Evolutionary conservation across 306 rosid species (phyloP), one percentile per base, ranked within the genome.

Genomic region (Cicer chorassanicum): DNA sequence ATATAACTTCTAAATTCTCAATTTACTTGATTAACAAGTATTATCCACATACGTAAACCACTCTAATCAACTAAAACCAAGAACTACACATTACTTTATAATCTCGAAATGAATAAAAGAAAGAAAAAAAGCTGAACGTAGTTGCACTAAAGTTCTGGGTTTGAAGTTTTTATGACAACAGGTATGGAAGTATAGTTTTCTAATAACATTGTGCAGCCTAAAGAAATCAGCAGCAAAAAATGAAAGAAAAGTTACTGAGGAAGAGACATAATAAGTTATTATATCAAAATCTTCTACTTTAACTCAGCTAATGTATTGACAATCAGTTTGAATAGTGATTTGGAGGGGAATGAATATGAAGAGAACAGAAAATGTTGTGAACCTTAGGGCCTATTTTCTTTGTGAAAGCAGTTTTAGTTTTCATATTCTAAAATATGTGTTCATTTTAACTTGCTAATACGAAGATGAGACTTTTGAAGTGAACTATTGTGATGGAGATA

Each of bases 11-110:
- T 1, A 48, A 29, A 68, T 21, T 63, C 18, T 40, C 14, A 43
- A 49, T 55, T 66, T 40, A 77, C 40, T 63, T 55, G 60, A 56
- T 46, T 16, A 73, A 59, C 8, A 43, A 63, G 43, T 66, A 63
- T 24, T 39, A 14, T 60, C 18, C 18, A 61, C 50, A 14, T 42
- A 42, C 14, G 12, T 59, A 38, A 51, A 71, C 34, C 21, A 34
- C 34, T 43, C 11, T 57, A 60, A 12, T 41, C 44, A 56, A 66
- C 45, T 48, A 16, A 54, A 63, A 54, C 53, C 72, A 48, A 46
- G 46, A 70, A 50, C n/a, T 41, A 29, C 43, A 72, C 5, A 4
- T 4, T 67, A 43, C 38, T 53, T 48, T 39, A 41, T 49, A 62
- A 29, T 57, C 15, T 3, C 9, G 29, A 36, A 70, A 44, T 38